Percentiles rank a stretch among this genome's conserved stretches.
Conservation (phyloP, 2,329 filamentous ascomycete species). For the Pyrenophora graminea region DNA sequence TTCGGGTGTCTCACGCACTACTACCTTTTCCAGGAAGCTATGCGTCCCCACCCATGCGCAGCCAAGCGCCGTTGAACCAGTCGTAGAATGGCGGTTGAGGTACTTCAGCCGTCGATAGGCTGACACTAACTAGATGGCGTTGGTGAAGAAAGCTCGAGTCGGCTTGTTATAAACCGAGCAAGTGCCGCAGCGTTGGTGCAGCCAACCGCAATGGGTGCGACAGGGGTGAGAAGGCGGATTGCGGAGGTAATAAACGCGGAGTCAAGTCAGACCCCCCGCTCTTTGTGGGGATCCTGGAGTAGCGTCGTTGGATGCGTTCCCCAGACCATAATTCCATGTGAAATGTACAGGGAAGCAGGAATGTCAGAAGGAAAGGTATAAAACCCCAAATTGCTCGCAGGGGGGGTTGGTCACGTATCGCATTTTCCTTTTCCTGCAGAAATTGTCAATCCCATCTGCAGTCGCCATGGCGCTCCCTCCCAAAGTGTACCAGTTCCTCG, state of each 20-base stretch:
- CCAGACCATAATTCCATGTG: conserved; percentile 15
- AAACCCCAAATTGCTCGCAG: conserved; percentile 15
- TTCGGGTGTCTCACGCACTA: conserved; percentile 2
- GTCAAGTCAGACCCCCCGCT: conserved; percentile 19
- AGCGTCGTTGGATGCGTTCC: conserved; percentile 14
- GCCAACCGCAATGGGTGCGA: conserved; percentile 6
- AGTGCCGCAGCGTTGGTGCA: conserved; percentile 15
- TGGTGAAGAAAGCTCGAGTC: conserved; percentile 5
- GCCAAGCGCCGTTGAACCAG: conserved; percentile 14
- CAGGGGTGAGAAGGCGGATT: conserved; percentile 10
- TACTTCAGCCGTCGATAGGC: neutral
- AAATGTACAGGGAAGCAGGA: conserved; percentile 3
- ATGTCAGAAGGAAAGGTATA: conserved; percentile 21
- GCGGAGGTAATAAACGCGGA: conserved; percentile 21
- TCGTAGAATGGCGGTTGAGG: neutral
- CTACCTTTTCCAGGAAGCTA: conserved; percentile 1
- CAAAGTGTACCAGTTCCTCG: conserved; percentile 64
- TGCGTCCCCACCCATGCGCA: neutral
- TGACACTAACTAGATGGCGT: conserved; percentile 7
- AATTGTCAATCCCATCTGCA: conserved; percentile 9
- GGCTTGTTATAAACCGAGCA: conserved; percentile 19
- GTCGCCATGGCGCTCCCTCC: conserved; percentile 59
- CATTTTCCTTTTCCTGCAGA: conserved; percentile 11
- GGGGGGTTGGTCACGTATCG: conserved; percentile 11
- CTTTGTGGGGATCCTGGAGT: conserved; percentile 25